Evolutionary conservation across 176 grass and related monocot species (phyloP).

Genomic region (Phoenix dactylifera): DNA sequence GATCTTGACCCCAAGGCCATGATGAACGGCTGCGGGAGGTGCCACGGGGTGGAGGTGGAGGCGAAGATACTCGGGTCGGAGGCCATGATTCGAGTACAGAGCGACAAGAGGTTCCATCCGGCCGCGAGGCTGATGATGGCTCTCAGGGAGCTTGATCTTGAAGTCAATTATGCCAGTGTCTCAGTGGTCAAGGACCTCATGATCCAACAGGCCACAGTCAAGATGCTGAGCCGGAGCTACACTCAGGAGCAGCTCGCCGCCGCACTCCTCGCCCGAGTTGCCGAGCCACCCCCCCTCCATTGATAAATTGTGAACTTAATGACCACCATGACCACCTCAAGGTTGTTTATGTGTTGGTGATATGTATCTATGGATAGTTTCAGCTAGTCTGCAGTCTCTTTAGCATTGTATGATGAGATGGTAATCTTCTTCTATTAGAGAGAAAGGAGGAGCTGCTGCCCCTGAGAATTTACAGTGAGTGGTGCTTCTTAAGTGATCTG

Average conservation of each 20-base stretch:
- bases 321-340: too few relatives aligned
- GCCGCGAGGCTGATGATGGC: slow-evolving; percentile 8
- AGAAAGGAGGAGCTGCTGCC: too few relatives aligned
- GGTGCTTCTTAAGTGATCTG: too few relatives aligned
- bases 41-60: not conserved
- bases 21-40: not conserved
- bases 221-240: not conserved
- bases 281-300: too few relatives aligned
- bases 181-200: slow-evolving; percentile 9
- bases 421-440: too few relatives aligned
- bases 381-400: too few relatives aligned
- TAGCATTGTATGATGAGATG: too few relatives aligned
- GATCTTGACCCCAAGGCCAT: too few relatives aligned
- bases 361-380: too few relatives aligned
- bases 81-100: slow-evolving; percentile 2
- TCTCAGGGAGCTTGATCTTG: slow-evolving; percentile 1
- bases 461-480: too few relatives aligned
- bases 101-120: not conserved
- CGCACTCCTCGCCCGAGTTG: not conserved
- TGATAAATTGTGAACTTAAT: too few relatives aligned
- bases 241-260: slow-evolving; percentile 3
- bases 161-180: slow-evolving; percentile 2
- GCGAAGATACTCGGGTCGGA: slow-evolving; percentile 8
- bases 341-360: too few relatives aligned
- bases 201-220: slow-evolving; percentile 5